Evolutionary conservation across 176 grass and related monocot genomes (phyloP).

Genomic region (Avena insularis): DNA sequence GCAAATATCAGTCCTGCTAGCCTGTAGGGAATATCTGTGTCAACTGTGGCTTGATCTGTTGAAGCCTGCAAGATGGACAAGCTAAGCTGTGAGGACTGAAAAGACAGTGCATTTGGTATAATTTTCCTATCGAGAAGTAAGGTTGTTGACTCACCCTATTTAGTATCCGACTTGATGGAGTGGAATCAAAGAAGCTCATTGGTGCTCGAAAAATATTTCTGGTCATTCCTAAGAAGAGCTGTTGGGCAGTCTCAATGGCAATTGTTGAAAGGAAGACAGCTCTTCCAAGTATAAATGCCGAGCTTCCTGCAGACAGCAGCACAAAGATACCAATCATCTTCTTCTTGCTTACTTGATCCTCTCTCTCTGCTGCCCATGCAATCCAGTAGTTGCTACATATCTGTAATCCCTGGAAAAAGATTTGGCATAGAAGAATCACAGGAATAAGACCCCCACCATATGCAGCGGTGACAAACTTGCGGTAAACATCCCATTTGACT

Average conservation of each 20-base stretch:
- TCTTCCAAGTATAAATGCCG: constrained; percentile 79
- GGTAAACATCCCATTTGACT: constrained; percentile 85
- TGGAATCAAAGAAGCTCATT: constrained; percentile 84
- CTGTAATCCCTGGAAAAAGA: constrained; percentile 80
- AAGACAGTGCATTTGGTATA: neutral
- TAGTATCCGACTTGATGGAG: constrained; percentile 80
- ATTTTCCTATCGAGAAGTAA: constrained; percentile 14
- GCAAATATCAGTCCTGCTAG: constrained; percentile 85
- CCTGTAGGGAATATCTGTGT: constrained; percentile 93
- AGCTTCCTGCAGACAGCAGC: constrained; percentile 75
- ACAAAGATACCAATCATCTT: constrained; percentile 76
- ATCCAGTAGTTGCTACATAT: constrained; percentile 96
- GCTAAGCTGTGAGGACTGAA: constrained; percentile 19
- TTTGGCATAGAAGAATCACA: constrained; percentile 69
- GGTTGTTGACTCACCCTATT: constrained; percentile 70
- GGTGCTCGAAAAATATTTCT: constrained; percentile 74
- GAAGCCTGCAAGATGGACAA: constrained; percentile 64
- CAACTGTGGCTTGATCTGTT: constrained; percentile 84
- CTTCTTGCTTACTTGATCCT: constrained; percentile 62
- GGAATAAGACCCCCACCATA: constrained; percentile 72
- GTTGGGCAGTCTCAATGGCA: constrained; percentile 80
- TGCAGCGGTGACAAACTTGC: constrained; percentile 76
- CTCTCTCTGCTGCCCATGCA: constrained; percentile 78
- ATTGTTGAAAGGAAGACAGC: constrained; percentile 73
- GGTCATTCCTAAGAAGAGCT: constrained; percentile 73